Evolutionary conservation across 805 yeast genomes (phyloP).

Genomic region (Metschnikowia kunwiensis): DNA sequence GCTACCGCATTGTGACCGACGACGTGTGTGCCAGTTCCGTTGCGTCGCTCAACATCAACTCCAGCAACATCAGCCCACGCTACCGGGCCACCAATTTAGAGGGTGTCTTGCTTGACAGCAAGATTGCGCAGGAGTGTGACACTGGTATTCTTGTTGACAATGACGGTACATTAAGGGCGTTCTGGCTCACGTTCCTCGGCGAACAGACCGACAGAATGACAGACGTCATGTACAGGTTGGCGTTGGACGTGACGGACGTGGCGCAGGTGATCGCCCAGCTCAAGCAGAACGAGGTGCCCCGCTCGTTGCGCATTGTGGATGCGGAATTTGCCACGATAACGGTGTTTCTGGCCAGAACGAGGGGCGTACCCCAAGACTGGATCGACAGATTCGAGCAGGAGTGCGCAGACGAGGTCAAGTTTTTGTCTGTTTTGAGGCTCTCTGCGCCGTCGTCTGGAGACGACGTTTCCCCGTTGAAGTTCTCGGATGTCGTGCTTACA

Average conservation of each 20-base stretch:
- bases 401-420: slow-evolving; percentile 64
- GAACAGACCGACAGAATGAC: slow-evolving; percentile 54
- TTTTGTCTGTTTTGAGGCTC: slow-evolving; percentile 67
- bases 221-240: slow-evolving; percentile 68
- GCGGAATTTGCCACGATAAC: slow-evolving; percentile 72
- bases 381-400: slow-evolving; percentile 62
- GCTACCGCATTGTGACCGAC: slow-evolving; percentile 65
- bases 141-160: slow-evolving; percentile 76
- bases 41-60: slow-evolving; percentile 69
- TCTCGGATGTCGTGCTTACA: slow-evolving; percentile 77
- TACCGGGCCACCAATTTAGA: slow-evolving; percentile 85
- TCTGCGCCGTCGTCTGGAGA: slow-evolving; percentile 43
- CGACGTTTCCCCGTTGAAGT: slow-evolving; percentile 37
- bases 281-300: slow-evolving; percentile 49
- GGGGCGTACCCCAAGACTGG: slow-evolving; percentile 89
- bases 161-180: slow-evolving; percentile 76
- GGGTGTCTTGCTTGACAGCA: slow-evolving; percentile 70
- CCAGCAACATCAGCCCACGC: slow-evolving; percentile 66
- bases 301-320: slow-evolving; percentile 62
- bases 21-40: slow-evolving; percentile 77
- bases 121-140: slow-evolving; percentile 66
- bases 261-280: slow-evolving; percentile 53
- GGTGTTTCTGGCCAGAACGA: slow-evolving; percentile 70
- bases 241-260: slow-evolving; percentile 71
- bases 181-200: slow-evolving; percentile 84